Conservation (phyloP, 164 flowering plant species). For the Saururus chinensis region DNA sequence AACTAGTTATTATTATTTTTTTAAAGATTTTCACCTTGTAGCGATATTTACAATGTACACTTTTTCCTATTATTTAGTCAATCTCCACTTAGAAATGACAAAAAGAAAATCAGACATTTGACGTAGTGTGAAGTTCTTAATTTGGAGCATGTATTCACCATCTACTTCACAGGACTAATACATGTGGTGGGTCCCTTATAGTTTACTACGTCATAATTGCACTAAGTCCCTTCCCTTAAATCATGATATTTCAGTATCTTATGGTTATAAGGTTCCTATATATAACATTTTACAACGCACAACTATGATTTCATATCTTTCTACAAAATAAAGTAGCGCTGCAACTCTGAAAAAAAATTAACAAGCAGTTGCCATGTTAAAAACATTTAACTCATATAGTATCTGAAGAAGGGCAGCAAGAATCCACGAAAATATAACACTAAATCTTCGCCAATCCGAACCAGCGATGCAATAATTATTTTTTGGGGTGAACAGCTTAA, state of each 20-base stretch:
- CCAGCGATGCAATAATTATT: slow-evolving; percentile 56
- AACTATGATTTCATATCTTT: no score
- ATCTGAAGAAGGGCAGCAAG: background rate
- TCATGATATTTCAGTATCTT: background rate
- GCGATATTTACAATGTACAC: background rate
- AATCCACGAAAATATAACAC: background rate
- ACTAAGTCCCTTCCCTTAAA: background rate
- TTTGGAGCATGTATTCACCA: background rate
- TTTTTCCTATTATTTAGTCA: background rate
- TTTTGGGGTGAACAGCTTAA: slow-evolving; percentile 9
- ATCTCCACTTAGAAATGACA: no score
- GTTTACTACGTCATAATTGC: background rate
- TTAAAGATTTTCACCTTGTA: background rate
- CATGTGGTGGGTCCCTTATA: background rate
- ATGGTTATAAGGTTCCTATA: background rate
- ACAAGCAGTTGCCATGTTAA: no score
- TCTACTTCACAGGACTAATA: no score
- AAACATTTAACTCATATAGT: background rate
- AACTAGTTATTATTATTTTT: background rate
- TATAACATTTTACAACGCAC: no score
- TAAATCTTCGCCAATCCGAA: slow-evolving; percentile 35
- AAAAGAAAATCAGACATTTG: no score
- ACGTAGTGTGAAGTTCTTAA: background rate
- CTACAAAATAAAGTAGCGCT: no score
- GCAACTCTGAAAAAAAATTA: no score